A percentile compares a stretch with the other conserved stretches of the same genome.
Evolutionary conservation across 352 stramenopile species (phyloP).

Genomic region (Globisporangium radiosum): DNA sequence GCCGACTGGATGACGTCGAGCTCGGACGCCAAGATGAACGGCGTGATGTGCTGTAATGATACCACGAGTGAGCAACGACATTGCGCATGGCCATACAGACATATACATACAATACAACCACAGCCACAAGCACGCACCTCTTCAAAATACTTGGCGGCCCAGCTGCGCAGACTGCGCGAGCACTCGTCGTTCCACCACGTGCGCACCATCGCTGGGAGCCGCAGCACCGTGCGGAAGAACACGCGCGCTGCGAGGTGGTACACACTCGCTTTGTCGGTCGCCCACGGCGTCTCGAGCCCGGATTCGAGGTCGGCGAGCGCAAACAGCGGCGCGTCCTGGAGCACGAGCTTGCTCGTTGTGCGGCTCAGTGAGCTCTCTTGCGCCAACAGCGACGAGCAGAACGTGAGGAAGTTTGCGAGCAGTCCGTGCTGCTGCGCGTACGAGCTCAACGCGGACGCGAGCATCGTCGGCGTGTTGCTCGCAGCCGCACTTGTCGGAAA

Average conservation of each 20-base stretch:
- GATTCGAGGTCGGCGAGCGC: conserved; percentile 30
- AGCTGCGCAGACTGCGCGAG: conserved; percentile 66
- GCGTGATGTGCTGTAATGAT: conserved; percentile 51
- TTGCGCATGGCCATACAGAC: neutral
- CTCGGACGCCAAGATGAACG: conserved; percentile 68
- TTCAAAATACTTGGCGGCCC: conserved; percentile 86
- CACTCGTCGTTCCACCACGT: conserved; percentile 90
- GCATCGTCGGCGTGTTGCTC: conserved; percentile 23
- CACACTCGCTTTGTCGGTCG: conserved; percentile 32
- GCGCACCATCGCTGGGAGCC: conserved; percentile 81
- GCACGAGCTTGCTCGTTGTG: conserved; percentile 15
- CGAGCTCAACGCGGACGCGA: conserved; percentile 67
- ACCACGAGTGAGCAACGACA: neutral
- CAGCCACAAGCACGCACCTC: conserved; percentile 30
- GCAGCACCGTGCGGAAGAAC: conserved; percentile 80
- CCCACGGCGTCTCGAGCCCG: conserved; percentile 16
- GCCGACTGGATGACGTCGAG: conserved; percentile 71
- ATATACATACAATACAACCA: neutral
- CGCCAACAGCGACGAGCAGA: conserved; percentile 56
- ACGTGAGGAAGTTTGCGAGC: conserved; percentile 56
- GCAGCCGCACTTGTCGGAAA: conserved; percentile 35
- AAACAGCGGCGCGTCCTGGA: conserved; percentile 51
- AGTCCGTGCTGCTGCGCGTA: conserved; percentile 55
- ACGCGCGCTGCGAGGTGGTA: conserved; percentile 52
- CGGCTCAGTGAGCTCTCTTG: conserved; percentile 34